phyloP scores from a whole-genome alignment of 1,284 basidiomycete species.

The Puccinia hordei region DNA sequence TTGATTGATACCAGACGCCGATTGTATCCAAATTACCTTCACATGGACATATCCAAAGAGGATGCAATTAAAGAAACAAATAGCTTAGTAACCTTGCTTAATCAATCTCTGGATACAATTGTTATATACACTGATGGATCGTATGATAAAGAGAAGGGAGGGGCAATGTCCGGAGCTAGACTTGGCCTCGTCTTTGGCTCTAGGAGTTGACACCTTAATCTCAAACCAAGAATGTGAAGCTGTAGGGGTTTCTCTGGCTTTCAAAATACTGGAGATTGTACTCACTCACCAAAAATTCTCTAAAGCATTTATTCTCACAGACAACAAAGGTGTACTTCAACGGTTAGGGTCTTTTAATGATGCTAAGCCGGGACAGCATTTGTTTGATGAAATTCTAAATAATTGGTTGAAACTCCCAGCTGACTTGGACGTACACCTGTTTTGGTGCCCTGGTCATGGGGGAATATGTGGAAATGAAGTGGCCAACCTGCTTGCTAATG shows the following conservation, averaged over 20 bases:
- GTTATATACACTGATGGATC: background rate
- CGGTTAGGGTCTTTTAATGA: background rate
- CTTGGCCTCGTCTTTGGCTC: background rate
- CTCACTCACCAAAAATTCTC: too few relatives aligned
- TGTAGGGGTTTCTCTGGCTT: background rate
- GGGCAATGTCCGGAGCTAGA: background rate
- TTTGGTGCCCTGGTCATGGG: conserved; percentile 9
- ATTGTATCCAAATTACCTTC: too few relatives aligned
- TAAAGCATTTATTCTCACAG: background rate
- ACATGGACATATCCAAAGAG: background rate
- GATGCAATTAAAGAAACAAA: background rate
- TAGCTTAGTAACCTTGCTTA: background rate
- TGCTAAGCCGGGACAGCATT: background rate
- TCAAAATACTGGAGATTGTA: background rate
- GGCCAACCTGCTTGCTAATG: background rate
- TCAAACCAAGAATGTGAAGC: too few relatives aligned
- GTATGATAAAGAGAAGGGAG: background rate
- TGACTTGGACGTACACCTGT: background rate
- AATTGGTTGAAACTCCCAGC: too few relatives aligned
- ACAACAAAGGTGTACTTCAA: background rate
- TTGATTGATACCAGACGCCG: background rate
- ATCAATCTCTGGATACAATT: background rate
- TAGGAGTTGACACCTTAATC: background rate
- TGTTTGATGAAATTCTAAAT: background rate
- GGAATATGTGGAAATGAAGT: background rate